Evolutionary conservation across 169 alveolate species (phyloP), one percentile per base, ranked within the genome.

Genomic region (Ichthyophthirius multifiliis): DNA sequence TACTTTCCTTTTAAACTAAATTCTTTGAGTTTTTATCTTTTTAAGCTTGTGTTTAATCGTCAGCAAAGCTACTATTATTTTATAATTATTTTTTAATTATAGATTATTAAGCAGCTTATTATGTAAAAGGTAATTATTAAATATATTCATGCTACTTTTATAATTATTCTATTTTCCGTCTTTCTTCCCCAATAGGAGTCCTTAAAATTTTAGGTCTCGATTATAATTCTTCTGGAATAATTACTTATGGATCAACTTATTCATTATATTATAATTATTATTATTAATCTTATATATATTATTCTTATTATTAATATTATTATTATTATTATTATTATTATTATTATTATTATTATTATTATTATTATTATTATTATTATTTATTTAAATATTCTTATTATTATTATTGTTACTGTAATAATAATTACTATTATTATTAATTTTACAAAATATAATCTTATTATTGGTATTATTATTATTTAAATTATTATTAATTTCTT

Each of bases 171-270:
- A 44, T 43, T 16, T 32, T 41, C 43, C 43, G 20, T 41, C 84
- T 78, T 39, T 78, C 77, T 13, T 67, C 43, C 18, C 63, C 84
- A n/a, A 67, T 78, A 7, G 95, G 93, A 5, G 95, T 83, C 75
- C 93, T 81, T 15, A 84, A 83, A 16, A 87, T 74, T 77, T 83
- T 84, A 1, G 92, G 92, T 74, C 90, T 64, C 5, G 93, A 74
- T 65, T 81, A 76, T 89, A 90, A 74, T 43, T 85, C 92, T 6
- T 85, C 48, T 0, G 90, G 91, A 15, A 75, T 43, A 65, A 18
- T 37, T 55, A 30, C 31, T 15, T 3, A 18, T 27, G 13, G 5
- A 15, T 18, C 31, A 55, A 27, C 23, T 55, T 13, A 41, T 41
- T 23, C 0, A 27, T 15, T 55, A 15, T 4, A 16, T 55, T 6